These are phyloP conservation scores for Sporothrix mexicana DNA, from an alignment of 2,329 filamentous ascomycete species.

Conservation along the genomic window DNA sequence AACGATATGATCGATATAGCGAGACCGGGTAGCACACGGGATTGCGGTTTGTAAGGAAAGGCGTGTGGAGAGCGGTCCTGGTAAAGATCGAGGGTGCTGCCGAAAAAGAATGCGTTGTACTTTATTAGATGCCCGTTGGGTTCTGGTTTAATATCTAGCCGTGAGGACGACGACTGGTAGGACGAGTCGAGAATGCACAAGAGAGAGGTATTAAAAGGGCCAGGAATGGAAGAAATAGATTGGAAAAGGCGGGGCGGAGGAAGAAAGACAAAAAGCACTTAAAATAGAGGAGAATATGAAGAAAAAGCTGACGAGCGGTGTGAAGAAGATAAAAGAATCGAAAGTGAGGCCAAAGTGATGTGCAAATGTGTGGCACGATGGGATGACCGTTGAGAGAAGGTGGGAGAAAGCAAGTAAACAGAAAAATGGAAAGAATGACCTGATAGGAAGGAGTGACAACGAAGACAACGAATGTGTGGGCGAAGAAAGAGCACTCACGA, in stretches of 20 bases:
- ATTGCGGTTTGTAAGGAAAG: conserved; percentile 7
- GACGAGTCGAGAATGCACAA: conserved; percentile 19
- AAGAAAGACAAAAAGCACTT: background rate
- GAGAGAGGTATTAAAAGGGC: background rate
- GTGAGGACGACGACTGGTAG: conserved; percentile 17
- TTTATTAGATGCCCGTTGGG: background rate
- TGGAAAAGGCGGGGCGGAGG: background rate
- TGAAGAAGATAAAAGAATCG: background rate
- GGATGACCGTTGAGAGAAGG: background rate
- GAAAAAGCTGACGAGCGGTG: conserved; percentile 25
- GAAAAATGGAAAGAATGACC: conserved; percentile 26
- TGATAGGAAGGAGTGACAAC: conserved; percentile 15
- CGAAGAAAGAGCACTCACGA: conserved; percentile 24
- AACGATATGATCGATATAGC: background rate
- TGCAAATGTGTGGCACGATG: background rate
- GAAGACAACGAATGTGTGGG: conserved; percentile 14
- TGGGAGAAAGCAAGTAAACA: conserved; percentile 21
- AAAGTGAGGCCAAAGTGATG: conserved; percentile 12
- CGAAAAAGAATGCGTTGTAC: background rate
- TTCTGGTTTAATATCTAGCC: conserved; percentile 22
- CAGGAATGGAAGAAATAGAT: background rate
- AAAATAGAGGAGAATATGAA: conserved; percentile 17
- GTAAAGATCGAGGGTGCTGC: background rate
- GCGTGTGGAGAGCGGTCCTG: conserved; percentile 7
- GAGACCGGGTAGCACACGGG: conserved; percentile 15